Conservation (phyloP, 192 early-diverging fungal species). For the Linnemannia zychae region DNA sequence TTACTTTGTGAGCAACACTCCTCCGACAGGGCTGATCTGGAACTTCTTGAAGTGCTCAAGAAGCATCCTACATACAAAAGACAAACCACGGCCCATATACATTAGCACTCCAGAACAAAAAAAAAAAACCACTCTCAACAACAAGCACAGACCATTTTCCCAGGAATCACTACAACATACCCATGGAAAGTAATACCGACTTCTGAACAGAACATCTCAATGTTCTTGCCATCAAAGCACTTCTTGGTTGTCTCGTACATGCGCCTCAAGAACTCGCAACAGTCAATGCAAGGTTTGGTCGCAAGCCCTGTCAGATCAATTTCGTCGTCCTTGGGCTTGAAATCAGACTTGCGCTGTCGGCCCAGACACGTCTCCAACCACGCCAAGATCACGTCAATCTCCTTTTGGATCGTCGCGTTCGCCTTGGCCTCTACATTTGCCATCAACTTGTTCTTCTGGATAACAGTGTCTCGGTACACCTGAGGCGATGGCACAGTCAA, state of each 20-base stretch:
- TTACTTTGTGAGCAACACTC: slow-evolving; percentile 89
- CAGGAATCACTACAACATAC: slow-evolving; percentile 68
- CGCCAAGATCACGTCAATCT: slow-evolving; percentile 78
- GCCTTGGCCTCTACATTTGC: slow-evolving; percentile 82
- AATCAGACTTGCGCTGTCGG: slow-evolving; percentile 92
- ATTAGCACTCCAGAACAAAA: not conserved
- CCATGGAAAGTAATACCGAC: slow-evolving; percentile 85
- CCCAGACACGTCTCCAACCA: slow-evolving; percentile 78
- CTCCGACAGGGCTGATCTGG: slow-evolving; percentile 86
- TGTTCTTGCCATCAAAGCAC: slow-evolving; percentile 81
- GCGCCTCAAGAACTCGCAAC: slow-evolving; percentile 81
- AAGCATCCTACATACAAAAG: slow-evolving; percentile 71
- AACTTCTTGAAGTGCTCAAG: slow-evolving; percentile 96
- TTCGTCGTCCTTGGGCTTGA: slow-evolving; percentile 90
- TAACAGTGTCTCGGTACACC: slow-evolving; percentile 88
- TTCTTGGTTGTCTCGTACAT: slow-evolving; percentile 72
- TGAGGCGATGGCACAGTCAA: slow-evolving; percentile 76
- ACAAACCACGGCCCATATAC: not conserved
- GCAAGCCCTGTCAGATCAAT: slow-evolving; percentile 76
- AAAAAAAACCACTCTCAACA: not conserved
- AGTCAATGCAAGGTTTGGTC: slow-evolving; percentile 86
- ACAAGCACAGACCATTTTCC: no score
- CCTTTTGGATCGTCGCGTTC: slow-evolving; percentile 81
- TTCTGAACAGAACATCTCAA: slow-evolving; percentile 81
- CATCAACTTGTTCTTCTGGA: slow-evolving; percentile 92